These are phyloP conservation scores for Pilasporangium apinafurcum DNA, from an alignment of 352 stramenopile species.

Conservation along the genomic window DNA sequence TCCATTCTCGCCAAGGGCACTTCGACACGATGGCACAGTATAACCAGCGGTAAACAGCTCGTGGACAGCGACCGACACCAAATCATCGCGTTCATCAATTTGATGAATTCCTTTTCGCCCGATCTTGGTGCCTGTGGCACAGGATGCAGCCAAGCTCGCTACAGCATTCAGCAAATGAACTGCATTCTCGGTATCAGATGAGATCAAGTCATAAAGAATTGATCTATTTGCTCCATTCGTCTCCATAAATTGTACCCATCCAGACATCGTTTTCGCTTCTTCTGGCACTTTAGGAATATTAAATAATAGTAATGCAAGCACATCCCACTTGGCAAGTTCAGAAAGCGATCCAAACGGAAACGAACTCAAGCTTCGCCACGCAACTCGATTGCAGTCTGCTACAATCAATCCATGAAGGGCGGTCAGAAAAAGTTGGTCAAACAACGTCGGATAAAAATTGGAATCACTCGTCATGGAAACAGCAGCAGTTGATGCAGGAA, in stretches of 20 bases:
- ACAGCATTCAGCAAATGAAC: conserved; percentile 70
- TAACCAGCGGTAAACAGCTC: conserved; percentile 63
- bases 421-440: conserved; percentile 83
- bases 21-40: conserved; percentile 37
- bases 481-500: conserved; percentile 36
- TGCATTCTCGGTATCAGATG: conserved; percentile 53
- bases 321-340: conserved; percentile 77
- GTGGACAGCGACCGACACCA: conserved; percentile 52
- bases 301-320: conserved; percentile 68
- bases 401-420: conserved; percentile 67
- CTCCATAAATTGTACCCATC: conserved; percentile 66
- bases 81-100: conserved; percentile 24
- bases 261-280: conserved; percentile 43
- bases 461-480: conserved; percentile 13
- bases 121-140: conserved; percentile 1
- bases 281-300: conserved; percentile 55
- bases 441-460: conserved; percentile 69
- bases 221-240: conserved; percentile 24
- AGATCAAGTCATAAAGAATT: conserved; percentile 54
- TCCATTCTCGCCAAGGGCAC: conserved; percentile 35
- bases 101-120: neutral
- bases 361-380: conserved; percentile 59
- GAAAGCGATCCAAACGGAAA: conserved; percentile 73
- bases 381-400: conserved; percentile 70
- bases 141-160: conserved; percentile 22